Percentiles rank a stretch among this genome's conserved stretches.
These are phyloP conservation scores for Plicaturopsis crispa DNA, from an alignment of 768 basidiomycete genomes.

Conservation along the genomic window DNA sequence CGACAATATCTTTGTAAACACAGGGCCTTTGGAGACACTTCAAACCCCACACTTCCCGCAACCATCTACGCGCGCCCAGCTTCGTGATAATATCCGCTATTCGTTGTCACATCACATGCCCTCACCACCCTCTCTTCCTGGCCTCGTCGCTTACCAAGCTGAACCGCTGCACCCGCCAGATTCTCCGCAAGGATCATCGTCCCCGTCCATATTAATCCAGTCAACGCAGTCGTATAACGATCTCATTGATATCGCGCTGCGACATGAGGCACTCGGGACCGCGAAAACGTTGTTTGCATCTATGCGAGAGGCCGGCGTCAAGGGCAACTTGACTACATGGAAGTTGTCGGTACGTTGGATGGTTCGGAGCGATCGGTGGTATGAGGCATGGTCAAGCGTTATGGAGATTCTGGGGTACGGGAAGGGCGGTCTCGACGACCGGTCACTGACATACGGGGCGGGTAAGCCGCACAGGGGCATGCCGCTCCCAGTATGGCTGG, in stretches of 20 bases:
- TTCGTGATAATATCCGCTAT: no score
- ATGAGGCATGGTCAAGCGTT: conserved; percentile 44
- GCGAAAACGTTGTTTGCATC: conserved; percentile 34
- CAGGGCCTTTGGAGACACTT: no score
- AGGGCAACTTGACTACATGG: conserved; percentile 44
- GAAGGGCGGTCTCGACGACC: conserved; percentile 7
- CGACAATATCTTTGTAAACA: no score
- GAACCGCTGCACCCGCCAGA: no score
- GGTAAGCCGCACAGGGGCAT: conserved; percentile 12
- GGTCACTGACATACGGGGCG: no score
- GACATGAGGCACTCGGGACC: conserved; percentile 38
- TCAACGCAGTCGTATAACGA: conserved; percentile 37
- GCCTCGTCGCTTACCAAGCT: no score
- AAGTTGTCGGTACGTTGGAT: conserved; percentile 51
- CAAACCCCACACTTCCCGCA: no score
- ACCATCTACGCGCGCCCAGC: no score
- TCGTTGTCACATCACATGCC: no score
- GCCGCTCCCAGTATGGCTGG: conserved; percentile 50
- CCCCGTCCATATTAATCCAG: no score
- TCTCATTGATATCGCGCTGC: conserved; percentile 41
- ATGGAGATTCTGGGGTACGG: conserved; percentile 13
- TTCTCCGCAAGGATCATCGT: no score
- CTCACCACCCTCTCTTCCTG: no score
- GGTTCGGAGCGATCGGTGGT: conserved; percentile 49
- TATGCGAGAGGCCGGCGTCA: conserved; percentile 38